These are phyloP conservation scores for Ceratocystis harringtonii DNA, from an alignment of 2,329 filamentous ascomycete species.

Conservation along the genomic window DNA sequence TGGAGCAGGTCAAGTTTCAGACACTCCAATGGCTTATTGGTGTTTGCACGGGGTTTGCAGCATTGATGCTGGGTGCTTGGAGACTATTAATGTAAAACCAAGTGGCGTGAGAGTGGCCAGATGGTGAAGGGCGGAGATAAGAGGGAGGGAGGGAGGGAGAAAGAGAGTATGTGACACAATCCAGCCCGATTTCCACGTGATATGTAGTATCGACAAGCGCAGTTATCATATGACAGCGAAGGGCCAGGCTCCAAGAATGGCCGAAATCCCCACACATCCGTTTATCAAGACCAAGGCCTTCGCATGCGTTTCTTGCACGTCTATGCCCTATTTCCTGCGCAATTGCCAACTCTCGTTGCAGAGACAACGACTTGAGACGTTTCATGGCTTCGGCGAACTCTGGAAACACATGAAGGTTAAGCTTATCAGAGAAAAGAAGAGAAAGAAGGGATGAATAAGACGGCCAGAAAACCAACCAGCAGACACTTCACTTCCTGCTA, in stretches of 20 bases:
- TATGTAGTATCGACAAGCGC: neutral
- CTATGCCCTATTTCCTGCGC: neutral
- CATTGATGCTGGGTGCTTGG: conserved; percentile 54
- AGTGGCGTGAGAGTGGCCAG: neutral
- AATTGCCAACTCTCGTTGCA: neutral
- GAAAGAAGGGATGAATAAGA: neutral
- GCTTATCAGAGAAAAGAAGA: neutral
- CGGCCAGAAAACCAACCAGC: neutral
- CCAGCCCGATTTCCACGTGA: neutral
- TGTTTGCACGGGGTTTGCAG: conserved; percentile 54
- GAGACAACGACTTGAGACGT: neutral
- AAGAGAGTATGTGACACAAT: neutral
- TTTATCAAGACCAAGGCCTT: neutral
- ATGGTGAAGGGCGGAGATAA: neutral
- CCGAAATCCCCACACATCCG: neutral
- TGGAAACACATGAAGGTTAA: neutral
- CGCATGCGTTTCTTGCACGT: neutral
- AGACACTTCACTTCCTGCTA: neutral
- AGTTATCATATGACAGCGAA: neutral
- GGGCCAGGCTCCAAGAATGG: neutral
- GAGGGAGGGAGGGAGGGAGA: neutral
- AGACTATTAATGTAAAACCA: conserved; percentile 45
- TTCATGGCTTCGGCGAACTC: neutral
- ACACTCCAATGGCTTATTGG: conserved; percentile 97
- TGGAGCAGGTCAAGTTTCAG: conserved; percentile 96